Percentiles rank a stretch among this genome's conserved stretches.
These are phyloP conservation scores for Trypanosoma mega DNA, from an alignment of 208 protist genomes.

Conservation along the genomic window DNA sequence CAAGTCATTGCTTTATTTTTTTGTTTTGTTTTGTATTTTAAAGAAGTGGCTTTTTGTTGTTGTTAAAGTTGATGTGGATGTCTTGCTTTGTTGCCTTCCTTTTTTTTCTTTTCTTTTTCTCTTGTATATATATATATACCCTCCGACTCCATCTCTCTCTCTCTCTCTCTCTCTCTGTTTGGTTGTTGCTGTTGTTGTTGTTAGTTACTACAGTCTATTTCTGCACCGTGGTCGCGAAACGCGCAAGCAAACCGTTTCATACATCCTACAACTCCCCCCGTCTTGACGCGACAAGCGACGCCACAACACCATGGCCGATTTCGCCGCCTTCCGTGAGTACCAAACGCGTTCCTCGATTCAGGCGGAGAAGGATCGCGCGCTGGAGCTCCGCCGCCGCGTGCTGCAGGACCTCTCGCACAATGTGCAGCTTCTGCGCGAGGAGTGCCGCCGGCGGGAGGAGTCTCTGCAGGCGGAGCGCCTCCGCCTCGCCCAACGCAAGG, in stretches of 20 bases:
- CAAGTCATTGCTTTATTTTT: background rate
- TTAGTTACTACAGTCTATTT: constrained; percentile 8
- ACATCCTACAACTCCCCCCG: too few relatives aligned
- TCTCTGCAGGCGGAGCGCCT: constrained; percentile 45
- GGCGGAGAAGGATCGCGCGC: constrained; percentile 57
- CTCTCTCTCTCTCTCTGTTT: constrained; percentile 21
- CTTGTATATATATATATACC: constrained; percentile 2
- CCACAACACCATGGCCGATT: constrained; percentile 29
- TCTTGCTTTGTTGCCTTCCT: constrained; percentile 12
- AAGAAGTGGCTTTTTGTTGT: background rate
- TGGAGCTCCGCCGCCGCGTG: constrained; percentile 56
- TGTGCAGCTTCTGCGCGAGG: constrained; percentile 39
- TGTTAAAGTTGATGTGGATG: constrained; percentile 4
- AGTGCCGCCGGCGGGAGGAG: constrained; percentile 57
- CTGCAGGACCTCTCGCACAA: constrained; percentile 65
- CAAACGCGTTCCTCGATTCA: constrained; percentile 62
- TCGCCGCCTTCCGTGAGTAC: constrained; percentile 61
- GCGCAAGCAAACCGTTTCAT: too few relatives aligned
- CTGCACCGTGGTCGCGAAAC: background rate
- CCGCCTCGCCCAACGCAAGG: constrained; percentile 46
- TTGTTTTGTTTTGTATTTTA: constrained; percentile 2
- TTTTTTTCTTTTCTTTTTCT: constrained; percentile 2
- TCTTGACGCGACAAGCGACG: too few relatives aligned
- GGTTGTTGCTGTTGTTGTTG: background rate
- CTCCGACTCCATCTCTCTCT: constrained; percentile 8